phyloP scores from a whole-genome alignment of 2,329 filamentous ascomycete species.

The Gaeumannomyces tritici region DNA sequence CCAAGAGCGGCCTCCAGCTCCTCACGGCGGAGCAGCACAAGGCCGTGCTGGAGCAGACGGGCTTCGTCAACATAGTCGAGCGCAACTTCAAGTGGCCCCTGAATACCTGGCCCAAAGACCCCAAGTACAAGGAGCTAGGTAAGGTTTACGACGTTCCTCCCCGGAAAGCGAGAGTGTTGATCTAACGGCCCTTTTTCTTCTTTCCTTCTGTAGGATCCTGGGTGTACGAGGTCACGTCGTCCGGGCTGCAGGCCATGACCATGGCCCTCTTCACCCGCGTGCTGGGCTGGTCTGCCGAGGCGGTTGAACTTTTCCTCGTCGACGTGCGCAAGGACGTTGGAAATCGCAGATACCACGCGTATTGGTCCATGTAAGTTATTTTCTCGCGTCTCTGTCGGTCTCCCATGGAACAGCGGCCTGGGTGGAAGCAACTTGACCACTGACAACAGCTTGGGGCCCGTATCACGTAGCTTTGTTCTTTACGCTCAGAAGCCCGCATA shows the following conservation, averaged over 20 bases:
- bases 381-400: too few species aligned
- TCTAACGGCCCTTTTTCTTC: too few species aligned
- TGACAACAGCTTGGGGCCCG: not conserved
- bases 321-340: conserved; percentile 37
- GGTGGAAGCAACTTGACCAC: too few species aligned
- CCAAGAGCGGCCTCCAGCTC: conserved; percentile 5
- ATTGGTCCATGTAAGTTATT: too few species aligned
- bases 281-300: conserved; percentile 27
- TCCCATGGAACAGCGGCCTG: too few species aligned
- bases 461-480: too few species aligned
- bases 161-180: too few species aligned
- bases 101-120: conserved; percentile 17
- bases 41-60: conserved; percentile 10
- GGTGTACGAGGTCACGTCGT: too few species aligned
- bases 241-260: conserved; percentile 20
- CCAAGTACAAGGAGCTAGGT: conserved; percentile 13
- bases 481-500: conserved; percentile 1
- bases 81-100: conserved; percentile 20
- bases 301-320: conserved; percentile 42
- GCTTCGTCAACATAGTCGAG: conserved; percentile 21
- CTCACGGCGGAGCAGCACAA: not conserved
- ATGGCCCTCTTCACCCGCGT: conserved; percentile 21
- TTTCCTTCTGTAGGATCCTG: too few species aligned
- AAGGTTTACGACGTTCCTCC: too few species aligned
- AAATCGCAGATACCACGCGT: conserved; percentile 14